These are phyloP conservation scores for Byssochlamys sp. DNA, from an alignment of 2,329 filamentous ascomycete species.

Conservation along the genomic window DNA sequence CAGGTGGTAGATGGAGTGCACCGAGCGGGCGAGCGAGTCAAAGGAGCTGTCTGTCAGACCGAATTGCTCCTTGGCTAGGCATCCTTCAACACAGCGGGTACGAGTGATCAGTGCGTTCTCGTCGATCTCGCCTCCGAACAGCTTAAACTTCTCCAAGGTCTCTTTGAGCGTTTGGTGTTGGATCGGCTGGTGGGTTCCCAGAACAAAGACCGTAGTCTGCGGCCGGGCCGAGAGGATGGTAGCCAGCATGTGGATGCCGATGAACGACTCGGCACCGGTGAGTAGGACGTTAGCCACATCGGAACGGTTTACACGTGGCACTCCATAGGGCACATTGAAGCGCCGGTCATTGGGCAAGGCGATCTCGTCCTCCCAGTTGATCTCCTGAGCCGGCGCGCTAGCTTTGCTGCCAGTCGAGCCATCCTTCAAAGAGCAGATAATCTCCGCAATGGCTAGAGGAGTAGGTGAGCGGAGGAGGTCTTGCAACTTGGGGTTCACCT, in stretches of 20 bases:
- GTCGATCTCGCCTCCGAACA: not conserved
- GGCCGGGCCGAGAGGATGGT: not conserved
- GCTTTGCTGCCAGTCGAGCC: not conserved
- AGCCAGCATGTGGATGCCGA: not conserved
- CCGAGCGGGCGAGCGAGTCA: not conserved
- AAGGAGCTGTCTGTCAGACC: not conserved
- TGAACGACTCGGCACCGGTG: not conserved
- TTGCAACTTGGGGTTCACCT: not conserved
- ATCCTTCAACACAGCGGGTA: not conserved
- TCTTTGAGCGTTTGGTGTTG: not conserved
- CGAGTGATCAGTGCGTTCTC: not conserved
- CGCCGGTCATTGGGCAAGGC: not conserved
- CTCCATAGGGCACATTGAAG: not conserved
- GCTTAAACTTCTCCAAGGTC: not conserved
- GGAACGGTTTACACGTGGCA: not conserved
- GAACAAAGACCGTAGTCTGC: not conserved
- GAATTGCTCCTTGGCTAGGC: not conserved
- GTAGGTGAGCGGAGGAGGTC: not conserved
- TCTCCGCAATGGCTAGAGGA: not conserved
- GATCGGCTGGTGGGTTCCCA: not conserved
- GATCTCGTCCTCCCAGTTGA: not conserved
- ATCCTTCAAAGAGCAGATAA: not conserved
- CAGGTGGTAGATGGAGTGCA: not conserved
- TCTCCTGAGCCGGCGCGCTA: not conserved
- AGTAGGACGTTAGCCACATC: not conserved